A percentile compares a stretch with the other conserved stretches of the same genome.
These are phyloP conservation scores for Kodamaea restingae DNA, from an alignment of 805 yeast species.

Conservation along the genomic window DNA sequence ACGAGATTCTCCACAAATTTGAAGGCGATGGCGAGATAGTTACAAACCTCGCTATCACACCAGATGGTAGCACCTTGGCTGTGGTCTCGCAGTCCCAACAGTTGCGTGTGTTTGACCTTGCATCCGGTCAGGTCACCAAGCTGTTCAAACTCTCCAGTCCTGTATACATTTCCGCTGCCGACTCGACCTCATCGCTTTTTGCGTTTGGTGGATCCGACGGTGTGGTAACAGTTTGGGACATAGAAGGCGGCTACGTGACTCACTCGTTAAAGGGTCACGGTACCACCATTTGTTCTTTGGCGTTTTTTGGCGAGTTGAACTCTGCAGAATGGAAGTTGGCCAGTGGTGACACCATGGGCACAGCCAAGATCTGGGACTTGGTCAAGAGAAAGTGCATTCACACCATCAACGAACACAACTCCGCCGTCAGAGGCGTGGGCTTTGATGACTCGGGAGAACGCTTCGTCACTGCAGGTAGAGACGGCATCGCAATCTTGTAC, in stretches of 20 bases:
- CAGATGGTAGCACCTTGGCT: slow-evolving; percentile 68
- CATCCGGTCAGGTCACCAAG: slow-evolving; percentile 38
- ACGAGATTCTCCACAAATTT: slow-evolving; percentile 53
- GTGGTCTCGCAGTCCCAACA: slow-evolving; percentile 82
- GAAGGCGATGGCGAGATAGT: slow-evolving; percentile 84
- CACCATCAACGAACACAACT: slow-evolving; percentile 67
- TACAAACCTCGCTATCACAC: slow-evolving; percentile 71
- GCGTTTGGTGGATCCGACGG: slow-evolving; percentile 98
- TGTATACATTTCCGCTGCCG: slow-evolving; percentile 71
- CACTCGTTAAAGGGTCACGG: slow-evolving; percentile 94
- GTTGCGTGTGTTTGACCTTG: slow-evolving; percentile 59
- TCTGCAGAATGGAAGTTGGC: slow-evolving; percentile 71
- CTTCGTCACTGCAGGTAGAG: slow-evolving; percentile 85
- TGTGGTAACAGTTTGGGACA: slow-evolving; percentile 84
- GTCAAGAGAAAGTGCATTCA: slow-evolving; percentile 69
- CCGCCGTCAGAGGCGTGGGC: slow-evolving; percentile 83
- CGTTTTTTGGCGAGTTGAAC: slow-evolving; percentile 69
- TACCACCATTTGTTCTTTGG: slow-evolving; percentile 71
- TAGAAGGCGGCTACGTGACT: slow-evolving; percentile 81
- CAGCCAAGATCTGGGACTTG: slow-evolving; percentile 56
- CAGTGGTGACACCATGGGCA: slow-evolving; percentile 61
- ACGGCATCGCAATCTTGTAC: slow-evolving; percentile 65
- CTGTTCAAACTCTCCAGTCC: slow-evolving; percentile 70
- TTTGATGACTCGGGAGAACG: slow-evolving; percentile 50
- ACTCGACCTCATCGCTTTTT: slow-evolving; percentile 75